Conservation (phyloP, 2,329 filamentous ascomycete species). For the Aureobasidium musti region DNA sequence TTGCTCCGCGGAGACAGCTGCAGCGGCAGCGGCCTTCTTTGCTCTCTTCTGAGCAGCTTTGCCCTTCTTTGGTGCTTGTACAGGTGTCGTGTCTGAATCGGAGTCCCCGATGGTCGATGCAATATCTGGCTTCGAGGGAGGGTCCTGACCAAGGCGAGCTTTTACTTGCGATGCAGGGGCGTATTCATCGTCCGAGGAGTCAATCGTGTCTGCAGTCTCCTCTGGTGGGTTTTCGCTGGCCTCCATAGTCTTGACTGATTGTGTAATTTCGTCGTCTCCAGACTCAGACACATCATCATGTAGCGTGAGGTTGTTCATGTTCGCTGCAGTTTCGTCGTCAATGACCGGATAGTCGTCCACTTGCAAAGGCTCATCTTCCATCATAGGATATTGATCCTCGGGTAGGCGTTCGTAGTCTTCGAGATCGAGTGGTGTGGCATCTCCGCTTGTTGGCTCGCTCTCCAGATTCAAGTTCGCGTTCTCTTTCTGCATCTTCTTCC, state of each 20-base stretch:
- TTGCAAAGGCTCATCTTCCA: conserved; percentile 19
- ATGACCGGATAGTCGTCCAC: conserved; percentile 4
- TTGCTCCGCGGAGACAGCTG: conserved; percentile 41
- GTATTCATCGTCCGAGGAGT: conserved; percentile 45
- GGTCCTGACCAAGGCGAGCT: conserved; percentile 39
- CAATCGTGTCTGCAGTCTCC: conserved; percentile 8
- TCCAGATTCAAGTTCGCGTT: conserved; percentile 61
- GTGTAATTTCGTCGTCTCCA: neutral
- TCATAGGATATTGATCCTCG: conserved; percentile 12
- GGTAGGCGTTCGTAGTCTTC: conserved; percentile 36
- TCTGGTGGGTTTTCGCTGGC: neutral
- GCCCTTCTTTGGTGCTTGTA: conserved; percentile 42
- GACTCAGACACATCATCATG: conserved; percentile 33
- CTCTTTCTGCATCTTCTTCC: conserved; percentile 80
- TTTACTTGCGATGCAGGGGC: conserved; percentile 47
- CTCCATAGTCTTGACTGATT: neutral
- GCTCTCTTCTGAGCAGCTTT: conserved; percentile 52
- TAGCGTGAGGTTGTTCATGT: conserved; percentile 33
- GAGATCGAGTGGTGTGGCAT: conserved; percentile 39
- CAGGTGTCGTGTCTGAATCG: conserved; percentile 34
- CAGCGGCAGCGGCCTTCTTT: conserved; percentile 50
- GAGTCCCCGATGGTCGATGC: conserved; percentile 32
- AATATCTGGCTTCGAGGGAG: neutral
- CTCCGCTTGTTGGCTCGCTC: conserved; percentile 40
- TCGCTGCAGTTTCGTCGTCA: conserved; percentile 30